Evolutionary conservation across 164 flowering plant genomes (phyloP), one percentile per base, ranked within the genome.

Genomic region (Kalanchoe fedtschenkoi): DNA sequence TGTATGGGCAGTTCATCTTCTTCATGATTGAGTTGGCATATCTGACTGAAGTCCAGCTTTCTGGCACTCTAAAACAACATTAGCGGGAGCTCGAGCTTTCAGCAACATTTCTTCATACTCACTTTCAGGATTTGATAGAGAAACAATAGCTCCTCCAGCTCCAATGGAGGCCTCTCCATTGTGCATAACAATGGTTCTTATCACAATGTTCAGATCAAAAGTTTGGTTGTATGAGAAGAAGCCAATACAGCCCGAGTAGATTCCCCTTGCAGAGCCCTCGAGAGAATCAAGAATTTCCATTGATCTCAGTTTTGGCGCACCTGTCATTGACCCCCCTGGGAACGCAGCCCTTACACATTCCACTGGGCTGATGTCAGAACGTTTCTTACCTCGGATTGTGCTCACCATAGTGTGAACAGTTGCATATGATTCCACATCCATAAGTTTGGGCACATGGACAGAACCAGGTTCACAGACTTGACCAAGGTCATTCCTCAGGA

Each of bases 321-420:
- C 99, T 5, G 99, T 93, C 99, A 93, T 93, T 11, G 99, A 93
- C 43, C 99, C 99, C 30, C 97, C 99, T 0, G 99, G 99, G 66
- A 93, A 93, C 65, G 99, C 95, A 57, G 97, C 92, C 71, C 71
- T 82, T 15, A 93, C 83, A 68, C 97, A 93, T 51, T 84, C 91
- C 1, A 93, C 71, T 5, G 93, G 77, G 60, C 78, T 77, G 26
- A 77, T 59, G 60, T 80, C 66, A 34, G 69, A 34, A 21, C 65
- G 68, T 65, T 90, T 90, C 44, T 76, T 72, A 2, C 99, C 99
- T 2, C 82, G 83, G 59, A 93, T 78, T 15, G 99, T 93, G 56
- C 97, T 90, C 65, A 93, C 99, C 95, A 93, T 75, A 1, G 99
- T 88, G 65, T 93, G 99, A 39, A 93, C 97, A 2, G 96, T 90